phyloP scores from a whole-genome alignment of 1,139 yeast genomes.

The Yamadazyma friedrichii region DNA sequence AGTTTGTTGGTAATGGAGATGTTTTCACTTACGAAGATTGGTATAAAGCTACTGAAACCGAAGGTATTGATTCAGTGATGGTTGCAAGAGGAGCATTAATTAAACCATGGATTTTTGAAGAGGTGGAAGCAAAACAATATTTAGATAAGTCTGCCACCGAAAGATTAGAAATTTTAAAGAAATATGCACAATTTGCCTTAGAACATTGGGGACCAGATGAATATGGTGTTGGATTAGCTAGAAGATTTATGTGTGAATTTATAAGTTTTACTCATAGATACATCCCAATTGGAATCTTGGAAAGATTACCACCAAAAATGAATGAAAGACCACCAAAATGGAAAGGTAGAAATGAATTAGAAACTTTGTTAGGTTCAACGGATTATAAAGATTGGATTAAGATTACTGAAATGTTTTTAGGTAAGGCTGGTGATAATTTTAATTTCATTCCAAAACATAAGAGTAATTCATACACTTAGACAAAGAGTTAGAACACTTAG shows the following conservation, averaged over 20 bases:
- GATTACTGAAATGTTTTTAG: slow-evolving; percentile 93
- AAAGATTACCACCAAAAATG: slow-evolving; percentile 80
- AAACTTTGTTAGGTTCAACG: slow-evolving; percentile 79
- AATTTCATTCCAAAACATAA: slow-evolving; percentile 91
- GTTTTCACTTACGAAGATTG: slow-evolving; percentile 85
- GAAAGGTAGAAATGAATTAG: slow-evolving; percentile 93
- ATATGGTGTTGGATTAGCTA: slow-evolving; percentile 82
- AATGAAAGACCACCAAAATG: slow-evolving; percentile 94
- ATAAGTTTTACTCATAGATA: slow-evolving; percentile 92
- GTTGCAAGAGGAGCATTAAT: slow-evolving; percentile 97
- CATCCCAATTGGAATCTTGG: slow-evolving; percentile 90
- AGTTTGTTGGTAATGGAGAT: slow-evolving; percentile 91
- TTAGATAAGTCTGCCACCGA: slow-evolving; percentile 89
- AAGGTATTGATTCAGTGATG: slow-evolving; percentile 90
- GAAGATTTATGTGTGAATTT: slow-evolving; percentile 93
- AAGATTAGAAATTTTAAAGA: slow-evolving; percentile 70
- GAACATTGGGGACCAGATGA: slow-evolving; percentile 99
- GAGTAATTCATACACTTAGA: slow-evolving; percentile 56
- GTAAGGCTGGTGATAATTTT: slow-evolving; percentile 75
- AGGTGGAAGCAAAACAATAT: slow-evolving; percentile 83
- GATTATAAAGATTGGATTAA: slow-evolving; percentile 96
- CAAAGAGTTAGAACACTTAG: background rate
- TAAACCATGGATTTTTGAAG: slow-evolving; percentile 99
- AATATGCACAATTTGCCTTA: slow-evolving; percentile 75
- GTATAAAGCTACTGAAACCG: slow-evolving; percentile 68